Evolutionary conservation across 2,329 filamentous ascomycete species (phyloP).

Genomic region (Aotearoamyces nothofagi): DNA sequence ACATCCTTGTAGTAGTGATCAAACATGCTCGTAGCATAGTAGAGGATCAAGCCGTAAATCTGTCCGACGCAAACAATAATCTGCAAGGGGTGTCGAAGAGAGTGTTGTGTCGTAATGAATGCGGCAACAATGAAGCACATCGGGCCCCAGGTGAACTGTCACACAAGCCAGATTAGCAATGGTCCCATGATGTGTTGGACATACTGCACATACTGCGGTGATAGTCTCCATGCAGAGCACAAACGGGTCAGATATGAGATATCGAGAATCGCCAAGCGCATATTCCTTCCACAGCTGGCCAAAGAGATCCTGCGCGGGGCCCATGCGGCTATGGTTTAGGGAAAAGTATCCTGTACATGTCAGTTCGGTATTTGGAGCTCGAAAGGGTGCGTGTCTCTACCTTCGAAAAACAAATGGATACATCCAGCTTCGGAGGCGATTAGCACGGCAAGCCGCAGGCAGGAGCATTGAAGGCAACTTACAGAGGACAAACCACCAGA

Average conservation of each 20-base stretch:
- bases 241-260: constrained; percentile 35
- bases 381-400: constrained; percentile 5
- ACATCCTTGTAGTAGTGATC: constrained; percentile 30
- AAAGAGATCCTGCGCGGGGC: constrained; percentile 25
- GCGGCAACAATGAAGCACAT: constrained; percentile 34
- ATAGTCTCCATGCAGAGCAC: constrained; percentile 39
- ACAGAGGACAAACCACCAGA: constrained; percentile 67
- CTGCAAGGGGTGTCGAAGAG: constrained; percentile 34
- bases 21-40: constrained; percentile 42
- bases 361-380: too few species aligned
- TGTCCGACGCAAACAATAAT: constrained; percentile 21
- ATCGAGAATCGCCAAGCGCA: constrained; percentile 38
- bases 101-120: constrained; percentile 27
- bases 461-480: too few species aligned
- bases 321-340: constrained; percentile 26
- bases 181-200: too few species aligned
- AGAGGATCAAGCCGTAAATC: constrained; percentile 40
- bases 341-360: constrained; percentile 28
- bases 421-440: constrained; percentile 10
- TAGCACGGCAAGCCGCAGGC: too few species aligned
- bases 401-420: constrained; percentile 21
- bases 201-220: constrained; percentile 28
- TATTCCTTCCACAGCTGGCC: constrained; percentile 44
- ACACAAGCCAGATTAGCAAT: too few species aligned
- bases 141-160: constrained; percentile 41